Base-by-base conservation (phyloP, 768 basidiomycete species). In the Xerocomus spinulosus region DNA sequence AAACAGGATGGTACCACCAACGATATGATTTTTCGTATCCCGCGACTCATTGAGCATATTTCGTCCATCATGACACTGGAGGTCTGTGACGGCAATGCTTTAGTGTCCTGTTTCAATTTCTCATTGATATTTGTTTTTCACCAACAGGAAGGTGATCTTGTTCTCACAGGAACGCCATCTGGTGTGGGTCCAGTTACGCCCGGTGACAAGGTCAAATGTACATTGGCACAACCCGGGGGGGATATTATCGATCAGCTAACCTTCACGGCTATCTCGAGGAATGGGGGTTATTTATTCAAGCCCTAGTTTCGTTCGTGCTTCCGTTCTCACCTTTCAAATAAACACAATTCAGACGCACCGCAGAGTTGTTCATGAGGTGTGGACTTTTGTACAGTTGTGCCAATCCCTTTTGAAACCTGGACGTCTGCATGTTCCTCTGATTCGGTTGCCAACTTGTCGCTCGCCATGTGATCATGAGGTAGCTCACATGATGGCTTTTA, bases 51-150 rank as follows among this genome's bases (percentile, higher is more conserved):
- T 53, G 81, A 87, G 54, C 93, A 95, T 61, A 77, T 95, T 46
- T 95, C 93, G 2, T 88, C 91, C 4, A 94, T 99, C 68, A 96
- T 98, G 93, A 85, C 86, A 0, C 77, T 99, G n/a, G 92, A 96
- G 77, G 93, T 87, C 14, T 39, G 73, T 59, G 38, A 26, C 15
- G 7, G 24, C 20, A 25, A 10, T 8, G 34, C 17, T 9, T 9
- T n/a, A 7, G 20, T 30, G 13, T 30, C 23, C 6, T 20, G 25
- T 10, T 42, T 20, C 18, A n/a, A n/a, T 7, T 12, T 4, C 29
- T 42, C 20, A 42, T 24, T 42, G 9, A n/a, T 9, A 13, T 7
- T 21, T 25, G 12, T 42, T 21, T 45, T 41, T 20, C 41, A 37
- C 26, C 6, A 18, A 17, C 64, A 94, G 89, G 91, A 93, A 67